Conservation (phyloP, 2,329 filamentous ascomycete genomes). For the Knufia fluminis region DNA sequence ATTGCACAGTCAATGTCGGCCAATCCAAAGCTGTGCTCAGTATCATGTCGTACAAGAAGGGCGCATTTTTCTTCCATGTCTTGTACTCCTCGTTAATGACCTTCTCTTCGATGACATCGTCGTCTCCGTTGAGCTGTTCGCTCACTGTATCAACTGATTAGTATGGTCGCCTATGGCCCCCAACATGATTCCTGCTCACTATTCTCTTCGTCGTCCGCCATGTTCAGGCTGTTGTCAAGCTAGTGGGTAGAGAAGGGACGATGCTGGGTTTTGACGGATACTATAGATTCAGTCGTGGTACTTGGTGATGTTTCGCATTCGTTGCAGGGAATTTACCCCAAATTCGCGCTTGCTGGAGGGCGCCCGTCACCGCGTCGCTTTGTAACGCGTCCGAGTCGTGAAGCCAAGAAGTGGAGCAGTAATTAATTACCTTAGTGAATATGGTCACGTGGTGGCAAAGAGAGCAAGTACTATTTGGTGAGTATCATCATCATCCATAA, state of each 20-base stretch:
- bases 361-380: too few relatives aligned
- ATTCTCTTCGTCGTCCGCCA: slow-evolving; percentile 24
- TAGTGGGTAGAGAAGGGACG: neutral
- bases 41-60: slow-evolving; percentile 97
- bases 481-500: too few relatives aligned
- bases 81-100: slow-evolving; percentile 68
- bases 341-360: too few relatives aligned
- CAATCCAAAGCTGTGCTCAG: slow-evolving; percentile 90
- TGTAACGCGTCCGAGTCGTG: too few relatives aligned
- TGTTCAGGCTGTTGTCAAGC: too few relatives aligned
- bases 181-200: slow-evolving; percentile 12
- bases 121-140: slow-evolving; percentile 81
- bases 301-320: too few relatives aligned
- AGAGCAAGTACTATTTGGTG: too few relatives aligned
- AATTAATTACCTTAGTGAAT: too few relatives aligned
- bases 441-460: too few relatives aligned
- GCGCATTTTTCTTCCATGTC: slow-evolving; percentile 99
- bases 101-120: slow-evolving; percentile 21
- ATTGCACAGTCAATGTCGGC: slow-evolving; percentile 95
- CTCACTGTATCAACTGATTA: slow-evolving; percentile 18
- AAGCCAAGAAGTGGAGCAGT: too few relatives aligned
- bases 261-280: neutral
- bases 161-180: neutral
- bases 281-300: too few relatives aligned
- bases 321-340: too few relatives aligned